Evolutionary conservation across 371 early-diverging fungal species (phyloP).

Genomic region (Mucor circinelloides): DNA sequence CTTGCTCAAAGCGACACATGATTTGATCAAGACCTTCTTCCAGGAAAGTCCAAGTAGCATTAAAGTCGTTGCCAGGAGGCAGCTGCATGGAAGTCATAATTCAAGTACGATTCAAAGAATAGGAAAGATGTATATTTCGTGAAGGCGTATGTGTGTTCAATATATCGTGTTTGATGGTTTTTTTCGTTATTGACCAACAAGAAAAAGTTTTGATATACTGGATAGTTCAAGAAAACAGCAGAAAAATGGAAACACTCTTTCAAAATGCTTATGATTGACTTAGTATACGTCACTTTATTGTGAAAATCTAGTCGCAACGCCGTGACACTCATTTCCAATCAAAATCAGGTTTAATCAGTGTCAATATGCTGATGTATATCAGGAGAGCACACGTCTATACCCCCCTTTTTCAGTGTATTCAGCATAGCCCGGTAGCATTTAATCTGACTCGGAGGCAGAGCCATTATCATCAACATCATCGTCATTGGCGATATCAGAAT

Average conservation of each 20-base stretch:
- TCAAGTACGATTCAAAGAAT: not conserved
- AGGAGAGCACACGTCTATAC: not conserved
- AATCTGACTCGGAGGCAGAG: conserved; percentile 21
- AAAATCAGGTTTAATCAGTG: not conserved
- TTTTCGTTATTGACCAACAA: not conserved
- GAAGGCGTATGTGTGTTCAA: not conserved
- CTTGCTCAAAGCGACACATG: conserved; percentile 76
- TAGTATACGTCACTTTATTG: not conserved
- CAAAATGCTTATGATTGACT: not conserved
- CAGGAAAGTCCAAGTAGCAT: conserved; percentile 78
- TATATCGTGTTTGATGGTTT: not conserved
- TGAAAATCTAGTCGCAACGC: not conserved
- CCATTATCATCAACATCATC: conserved; percentile 16
- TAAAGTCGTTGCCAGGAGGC: conserved; percentile 55
- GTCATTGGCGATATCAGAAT: conserved; percentile 26
- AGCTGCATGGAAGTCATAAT: conserved; percentile 33
- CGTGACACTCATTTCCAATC: not conserved
- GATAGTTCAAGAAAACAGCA: not conserved
- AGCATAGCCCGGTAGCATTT: not conserved
- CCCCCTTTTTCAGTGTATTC: not conserved
- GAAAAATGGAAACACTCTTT: not conserved
- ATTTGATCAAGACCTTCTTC: conserved; percentile 82
- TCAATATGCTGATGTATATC: not conserved
- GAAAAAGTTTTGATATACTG: not conserved
- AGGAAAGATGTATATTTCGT: not conserved